Base-by-base conservation (phyloP, 1,139 yeast genomes). In the Tardiomyces depauwii region DNA sequence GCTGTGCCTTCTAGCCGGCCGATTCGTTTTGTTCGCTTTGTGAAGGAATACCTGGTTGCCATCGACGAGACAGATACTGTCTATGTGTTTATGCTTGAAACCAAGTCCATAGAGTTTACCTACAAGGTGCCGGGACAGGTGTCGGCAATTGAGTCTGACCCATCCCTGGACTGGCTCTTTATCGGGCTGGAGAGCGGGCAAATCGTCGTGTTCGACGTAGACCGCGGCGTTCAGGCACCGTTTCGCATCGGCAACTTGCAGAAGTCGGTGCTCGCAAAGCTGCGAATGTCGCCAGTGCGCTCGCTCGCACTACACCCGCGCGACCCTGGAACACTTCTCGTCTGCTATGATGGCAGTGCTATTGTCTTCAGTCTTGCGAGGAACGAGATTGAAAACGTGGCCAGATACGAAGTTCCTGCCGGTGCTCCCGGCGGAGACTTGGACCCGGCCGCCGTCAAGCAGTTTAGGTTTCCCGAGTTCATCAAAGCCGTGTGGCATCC, bases 401-500 rank as follows among this genome's bases (percentile, higher is more conserved):
- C 84, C 53, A 67, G 76, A 1, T 85, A 83, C 60, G 76, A 72
- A 49, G 58, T 86, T 2, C 77, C 78, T 0, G 66, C 74, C n/a
- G 74, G 74, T 41, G 82, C 84, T 0, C 77, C 79, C 1, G 84
- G 84, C 27, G 85, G 83, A 10, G 78, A 75, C 44, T 67, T 74
- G 1, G 5, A 5, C 10, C 10, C 36, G 4, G 11, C n/a, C 5
- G 72, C 49, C 9, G 46, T 53, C 25, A 47, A 53, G 49, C 45
- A 55, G 55, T 25, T 47, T 18, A 62, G 79, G 43, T 64, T 61
- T 28, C 82, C 91, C 1, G 76, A 70, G 41, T 60, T 85, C 2
- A 55, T 70, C 1, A 78, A 77, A 45, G 81, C 96, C 0, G 70
- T 78, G 40, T 91, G 86, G 77, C 96, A 89, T 61, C 98, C 99